Evolutionary conservation across 163 green algal species (phyloP), one percentile per base, ranked within the genome.

Genomic region (Scenedesmus sp.): DNA sequence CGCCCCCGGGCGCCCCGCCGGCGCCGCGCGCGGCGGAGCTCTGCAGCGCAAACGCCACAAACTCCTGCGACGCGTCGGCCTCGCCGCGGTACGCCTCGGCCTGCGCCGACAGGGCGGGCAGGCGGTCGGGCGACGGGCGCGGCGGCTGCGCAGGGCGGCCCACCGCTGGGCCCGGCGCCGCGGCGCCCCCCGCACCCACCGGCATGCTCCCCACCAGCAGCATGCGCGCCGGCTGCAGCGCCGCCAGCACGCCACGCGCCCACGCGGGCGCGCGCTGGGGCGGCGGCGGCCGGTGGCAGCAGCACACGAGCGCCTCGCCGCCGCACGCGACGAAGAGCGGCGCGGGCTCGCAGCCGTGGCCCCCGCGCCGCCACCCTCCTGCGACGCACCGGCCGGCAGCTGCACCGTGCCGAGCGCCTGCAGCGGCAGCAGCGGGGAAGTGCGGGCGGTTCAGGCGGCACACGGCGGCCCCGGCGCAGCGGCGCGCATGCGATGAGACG

Each of bases 11-110:
- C 15, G 20, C 22, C n/a, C 2, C 44, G 44, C 22, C 39, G 6
- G 20, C 39, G 60, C 29, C 34, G 64, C 47, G 10, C 33, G 71
- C 71, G 13, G 24, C 24, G 24, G 71, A n/a, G 11, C 57, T 53
- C 18, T 60, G 57, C 36, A 80, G 72, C 15, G 54, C 24, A 45
- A 73, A 80, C 17, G 58, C 31, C 0, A 70, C 50, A 14, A 80
- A 54, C 60, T 80, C 72, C 50, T 80, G 60, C 28, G 72, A 80
- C 4, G 72, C 39, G 24, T 80, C 72, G 3, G 48, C 72, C 11
- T 63, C 72, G 42, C 72, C 72, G 9, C 72, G 60, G 47, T 80
- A 80, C 42, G 72, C 60, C 62, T 80, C 58, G 44, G 60, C 45
- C 58, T 75, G 66, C 34, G 6, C 10, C n/a, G n/a, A n/a, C 7